Conservation (phyloP, 257 asterid species). For the Solanum sitiens region DNA sequence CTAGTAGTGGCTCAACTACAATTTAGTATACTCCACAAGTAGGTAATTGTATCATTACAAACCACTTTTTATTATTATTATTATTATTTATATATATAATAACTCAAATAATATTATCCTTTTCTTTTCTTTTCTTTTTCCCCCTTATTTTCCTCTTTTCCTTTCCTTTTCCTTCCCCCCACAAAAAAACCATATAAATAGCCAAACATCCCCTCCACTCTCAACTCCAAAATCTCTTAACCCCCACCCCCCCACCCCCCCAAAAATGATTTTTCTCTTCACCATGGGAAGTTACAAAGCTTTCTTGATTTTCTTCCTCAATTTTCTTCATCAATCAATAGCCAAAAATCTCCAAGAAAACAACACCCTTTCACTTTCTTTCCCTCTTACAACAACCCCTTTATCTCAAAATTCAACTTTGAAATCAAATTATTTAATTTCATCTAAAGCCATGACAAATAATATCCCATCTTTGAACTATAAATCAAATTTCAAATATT, state of each 20-base stretch:
- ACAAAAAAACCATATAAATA: background rate
- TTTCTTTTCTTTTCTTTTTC: background rate
- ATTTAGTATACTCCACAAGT: background rate
- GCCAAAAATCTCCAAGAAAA: background rate
- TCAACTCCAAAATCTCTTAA: background rate
- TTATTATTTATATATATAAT: background rate
- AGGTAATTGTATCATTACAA: background rate
- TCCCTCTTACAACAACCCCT: background rate
- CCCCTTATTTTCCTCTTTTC: background rate
- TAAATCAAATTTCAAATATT: constrained; percentile 46
- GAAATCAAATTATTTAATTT: background rate
- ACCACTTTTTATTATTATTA: background rate
- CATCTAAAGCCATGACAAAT: background rate
- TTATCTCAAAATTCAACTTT: background rate
- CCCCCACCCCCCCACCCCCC: rapidly evolving
- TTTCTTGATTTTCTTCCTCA: background rate
- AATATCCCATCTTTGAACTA: constrained; percentile 20
- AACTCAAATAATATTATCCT: background rate
- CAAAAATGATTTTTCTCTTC: background rate
- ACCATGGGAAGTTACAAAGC: background rate
- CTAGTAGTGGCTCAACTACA: background rate
- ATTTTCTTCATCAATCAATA: background rate
- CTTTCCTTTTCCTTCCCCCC: background rate
- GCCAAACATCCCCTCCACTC: background rate
- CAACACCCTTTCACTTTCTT: background rate